Base-by-base conservation (phyloP, 208 protist species). In the Leishmania turanica region DNA sequence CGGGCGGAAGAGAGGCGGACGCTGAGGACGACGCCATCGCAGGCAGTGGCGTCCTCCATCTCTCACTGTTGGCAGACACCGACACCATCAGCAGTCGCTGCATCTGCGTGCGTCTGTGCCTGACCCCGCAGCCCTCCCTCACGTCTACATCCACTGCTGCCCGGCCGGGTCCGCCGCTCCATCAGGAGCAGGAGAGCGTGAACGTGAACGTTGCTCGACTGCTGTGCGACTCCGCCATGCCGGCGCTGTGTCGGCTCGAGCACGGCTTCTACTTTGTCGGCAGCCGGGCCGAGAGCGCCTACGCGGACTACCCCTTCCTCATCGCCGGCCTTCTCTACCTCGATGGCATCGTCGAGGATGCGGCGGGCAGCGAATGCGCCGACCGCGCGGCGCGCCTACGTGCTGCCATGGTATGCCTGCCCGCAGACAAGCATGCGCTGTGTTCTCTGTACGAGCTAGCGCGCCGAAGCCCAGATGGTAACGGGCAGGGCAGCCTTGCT, bases 261-360 rank as follows among this genome's bases (percentile, higher is more conserved):
- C 87, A 90, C 79, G 82, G 87, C 70, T 86, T 87, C 76, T 90
- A 90, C 79, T 88, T 83, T 65, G 81, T 90, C 37, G 87, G 87
- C 75, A 80, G 84, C 24, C 81, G 87, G 19, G 71, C 45, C 49
- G 84, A 88, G 73, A 83, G 82, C 62, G 79, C 86, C 65, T 84
- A 86, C 58, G 77, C 77, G 31, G 76, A 81, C 51, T 82, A 85
- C 72, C 81, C 81, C 6, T 86, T 90, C 54, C 42, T 90, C 58
- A 73, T 90, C 31, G 83, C 84, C n/a, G 84, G 81, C 1, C 79
- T 90, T 45, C 78, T 84, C 49, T 90, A 85, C 76, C 65, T 81
- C 19, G 82, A 85, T 49, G 47, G 78, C 77, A 45, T 78, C 40
- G 66, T 71, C 24, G 66, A 71, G 40, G 24, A 27, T 17, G 47